phyloP scores from a whole-genome alignment of 164 flowering plant species.

The Chimonanthus praecox region DNA sequence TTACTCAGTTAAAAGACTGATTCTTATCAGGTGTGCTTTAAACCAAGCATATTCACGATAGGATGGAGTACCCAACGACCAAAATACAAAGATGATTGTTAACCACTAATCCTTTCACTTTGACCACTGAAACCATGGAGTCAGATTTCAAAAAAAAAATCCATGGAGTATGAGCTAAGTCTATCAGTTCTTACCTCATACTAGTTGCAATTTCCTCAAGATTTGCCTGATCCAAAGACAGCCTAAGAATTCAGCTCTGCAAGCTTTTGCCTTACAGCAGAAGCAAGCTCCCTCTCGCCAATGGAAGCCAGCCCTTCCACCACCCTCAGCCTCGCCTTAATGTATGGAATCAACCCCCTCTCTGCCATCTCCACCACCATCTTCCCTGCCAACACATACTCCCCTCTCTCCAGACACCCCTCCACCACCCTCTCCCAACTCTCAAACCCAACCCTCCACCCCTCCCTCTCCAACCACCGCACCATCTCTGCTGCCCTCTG shows the following conservation, averaged over 20 bases:
- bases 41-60: too few species aligned
- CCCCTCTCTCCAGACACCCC: constrained; percentile 58
- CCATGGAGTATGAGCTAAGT: too few species aligned
- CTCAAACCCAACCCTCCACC: constrained; percentile 47
- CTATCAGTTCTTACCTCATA: too few species aligned
- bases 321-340: constrained; percentile 55
- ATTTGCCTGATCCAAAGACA: too few species aligned
- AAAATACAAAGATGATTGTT: too few species aligned
- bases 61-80: too few species aligned
- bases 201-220: too few species aligned
- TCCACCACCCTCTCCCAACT: constrained; percentile 51
- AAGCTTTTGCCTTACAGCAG: constrained; percentile 53
- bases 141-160: too few species aligned
- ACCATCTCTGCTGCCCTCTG: constrained; percentile 56
- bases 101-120: too few species aligned
- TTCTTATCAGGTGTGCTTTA: too few species aligned
- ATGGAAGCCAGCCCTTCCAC: constrained; percentile 51
- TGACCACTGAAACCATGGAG: too few species aligned
- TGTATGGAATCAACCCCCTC: constrained; percentile 67
- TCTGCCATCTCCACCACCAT: constrained; percentile 54
- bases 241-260: constrained; percentile 41
- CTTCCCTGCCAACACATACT: constrained; percentile 62
- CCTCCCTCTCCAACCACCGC: constrained; percentile 51
- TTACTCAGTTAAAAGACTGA: too few species aligned
- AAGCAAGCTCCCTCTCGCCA: constrained; percentile 57